Conservation (phyloP, 2,329 filamentous ascomycete species). For the Diaporthe eres region DNA sequence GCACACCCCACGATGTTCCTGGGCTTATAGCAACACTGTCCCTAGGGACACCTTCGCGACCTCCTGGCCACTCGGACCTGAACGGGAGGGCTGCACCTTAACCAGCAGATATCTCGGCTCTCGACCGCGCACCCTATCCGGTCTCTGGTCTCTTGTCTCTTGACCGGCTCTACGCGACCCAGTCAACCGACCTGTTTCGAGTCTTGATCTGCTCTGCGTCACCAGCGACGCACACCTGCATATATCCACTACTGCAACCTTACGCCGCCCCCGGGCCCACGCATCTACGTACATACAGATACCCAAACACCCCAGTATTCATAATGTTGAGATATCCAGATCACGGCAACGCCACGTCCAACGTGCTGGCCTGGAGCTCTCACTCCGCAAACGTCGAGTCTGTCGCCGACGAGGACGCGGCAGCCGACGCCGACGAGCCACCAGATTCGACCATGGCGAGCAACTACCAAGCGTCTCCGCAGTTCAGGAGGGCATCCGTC, state of each 20-base stretch:
- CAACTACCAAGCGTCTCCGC: conserved; percentile 45
- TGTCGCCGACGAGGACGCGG: conserved; percentile 71
- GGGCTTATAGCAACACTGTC: conserved; percentile 56
- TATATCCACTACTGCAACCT: conserved; percentile 34
- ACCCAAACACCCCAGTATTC: conserved; percentile 28
- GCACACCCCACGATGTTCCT: conserved; percentile 47
- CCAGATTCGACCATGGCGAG: conserved; percentile 70
- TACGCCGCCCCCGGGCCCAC: conserved; percentile 23
- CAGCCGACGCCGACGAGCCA: conserved; percentile 88
- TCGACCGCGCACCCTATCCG: background rate
- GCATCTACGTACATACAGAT: conserved; percentile 23
- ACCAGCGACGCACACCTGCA: conserved; percentile 34
- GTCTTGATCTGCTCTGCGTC: conserved; percentile 19
- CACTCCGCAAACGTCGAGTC: conserved; percentile 60
- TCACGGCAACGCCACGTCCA: conserved; percentile 56
- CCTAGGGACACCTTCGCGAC: conserved; percentile 57
- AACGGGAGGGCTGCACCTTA: conserved; percentile 38
- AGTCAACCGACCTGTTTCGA: conserved; percentile 34
- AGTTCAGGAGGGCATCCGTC: conserved; percentile 63
- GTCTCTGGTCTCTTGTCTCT: conserved; percentile 18
- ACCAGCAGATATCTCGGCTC: conserved; percentile 27
- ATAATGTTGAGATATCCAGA: conserved; percentile 50
- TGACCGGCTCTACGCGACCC: conserved; percentile 30
- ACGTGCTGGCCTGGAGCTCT: conserved; percentile 61
- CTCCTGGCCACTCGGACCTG: conserved; percentile 43